Evolutionary conservation across 73 alveolate species (phyloP).

Genomic region (Tetrahymena elliotti): DNA sequence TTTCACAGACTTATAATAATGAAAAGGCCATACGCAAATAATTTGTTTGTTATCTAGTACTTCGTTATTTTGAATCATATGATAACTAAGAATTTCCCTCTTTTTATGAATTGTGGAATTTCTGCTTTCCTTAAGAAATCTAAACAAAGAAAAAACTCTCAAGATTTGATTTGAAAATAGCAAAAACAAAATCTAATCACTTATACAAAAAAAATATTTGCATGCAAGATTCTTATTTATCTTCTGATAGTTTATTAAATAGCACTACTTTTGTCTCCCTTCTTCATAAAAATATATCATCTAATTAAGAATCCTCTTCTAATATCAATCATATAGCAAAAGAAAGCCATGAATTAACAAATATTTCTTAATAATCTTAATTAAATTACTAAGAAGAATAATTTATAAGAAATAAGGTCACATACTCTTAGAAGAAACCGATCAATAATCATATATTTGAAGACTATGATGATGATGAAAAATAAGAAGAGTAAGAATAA

Average conservation of each 20-base stretch:
- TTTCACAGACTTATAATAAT: neutral
- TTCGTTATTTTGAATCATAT: neutral
- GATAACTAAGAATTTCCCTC: neutral
- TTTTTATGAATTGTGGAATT: neutral
- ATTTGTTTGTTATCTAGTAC: neutral
- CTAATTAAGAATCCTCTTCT: neutral
- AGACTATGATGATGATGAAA: neutral
- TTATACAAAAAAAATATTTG: neutral
- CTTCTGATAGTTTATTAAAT: neutral
- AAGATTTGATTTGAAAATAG: neutral
- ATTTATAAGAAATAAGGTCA: too few species aligned
- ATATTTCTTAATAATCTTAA: too few species aligned
- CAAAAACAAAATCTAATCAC: too few species aligned
- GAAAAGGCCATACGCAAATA: neutral
- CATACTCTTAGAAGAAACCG: neutral
- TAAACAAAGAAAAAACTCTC: neutral
- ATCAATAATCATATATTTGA: neutral
- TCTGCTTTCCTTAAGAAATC: neutral
- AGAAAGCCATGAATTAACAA: too few species aligned
- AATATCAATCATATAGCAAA: neutral
- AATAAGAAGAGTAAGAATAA: neutral
- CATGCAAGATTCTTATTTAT: too few species aligned
- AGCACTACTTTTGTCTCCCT: neutral
- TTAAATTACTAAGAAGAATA: too few species aligned
- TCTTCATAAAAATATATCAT: too few species aligned